Evolutionary conservation across 352 stramenopile genomes (phyloP).

Genomic region (Phytophthora constricta): DNA sequence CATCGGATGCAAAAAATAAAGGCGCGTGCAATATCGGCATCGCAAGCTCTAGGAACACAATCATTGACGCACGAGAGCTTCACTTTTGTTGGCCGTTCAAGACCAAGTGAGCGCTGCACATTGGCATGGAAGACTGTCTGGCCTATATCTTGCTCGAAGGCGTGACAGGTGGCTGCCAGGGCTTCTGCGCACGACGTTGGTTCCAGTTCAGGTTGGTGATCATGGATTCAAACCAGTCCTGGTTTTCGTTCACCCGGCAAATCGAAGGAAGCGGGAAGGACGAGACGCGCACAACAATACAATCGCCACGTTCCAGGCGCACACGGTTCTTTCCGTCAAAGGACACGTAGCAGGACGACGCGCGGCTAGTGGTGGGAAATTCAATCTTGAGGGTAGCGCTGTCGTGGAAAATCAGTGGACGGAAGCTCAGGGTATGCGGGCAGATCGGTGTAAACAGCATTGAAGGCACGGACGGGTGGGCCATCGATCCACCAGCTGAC

Average conservation of each 20-base stretch:
- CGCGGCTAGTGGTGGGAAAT: conserved; percentile 81
- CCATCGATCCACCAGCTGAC: conserved; percentile 97
- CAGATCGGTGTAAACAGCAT: conserved; percentile 99
- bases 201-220: conserved; percentile 95
- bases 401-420: conserved; percentile 92
- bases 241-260: conserved; percentile 88
- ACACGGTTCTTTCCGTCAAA: conserved; percentile 93
- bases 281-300: conserved; percentile 86
- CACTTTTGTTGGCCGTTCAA: no score
- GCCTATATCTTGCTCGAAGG: conserved; percentile 37
- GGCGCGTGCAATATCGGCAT: conserved; percentile 25
- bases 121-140: neutral
- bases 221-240: conserved; percentile 94
- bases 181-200: conserved; percentile 83
- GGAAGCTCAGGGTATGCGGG: conserved; percentile 96
- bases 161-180: conserved; percentile 55
- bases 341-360: conserved; percentile 83
- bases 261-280: conserved; percentile 90
- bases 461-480: conserved; percentile 96
- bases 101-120: no score
- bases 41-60: conserved; percentile 7
- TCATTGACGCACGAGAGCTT: neutral
- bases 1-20: conserved; percentile 36
- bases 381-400: conserved; percentile 91
- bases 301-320: conserved; percentile 86